Conservation (phyloP, 2,329 filamentous ascomycete species). For the Torrubiellomyces zombiae region DNA sequence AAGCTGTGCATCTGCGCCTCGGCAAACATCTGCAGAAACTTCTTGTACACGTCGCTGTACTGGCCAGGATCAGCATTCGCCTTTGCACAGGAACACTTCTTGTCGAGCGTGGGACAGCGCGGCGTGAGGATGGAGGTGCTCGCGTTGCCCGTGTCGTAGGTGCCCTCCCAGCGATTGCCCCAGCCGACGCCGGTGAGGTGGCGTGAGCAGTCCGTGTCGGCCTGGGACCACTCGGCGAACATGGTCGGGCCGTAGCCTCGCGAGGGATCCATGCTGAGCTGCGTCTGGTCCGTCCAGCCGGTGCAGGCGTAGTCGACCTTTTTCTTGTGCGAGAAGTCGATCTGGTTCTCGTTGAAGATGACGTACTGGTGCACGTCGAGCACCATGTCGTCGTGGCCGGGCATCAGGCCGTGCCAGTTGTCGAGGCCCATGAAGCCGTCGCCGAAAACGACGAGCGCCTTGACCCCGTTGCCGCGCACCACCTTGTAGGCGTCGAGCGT, state of each 20-base stretch:
- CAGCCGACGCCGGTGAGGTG: conserved; percentile 80
- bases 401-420: conserved; percentile 79
- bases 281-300: conserved; percentile 70
- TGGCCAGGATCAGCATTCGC: conserved; percentile 57
- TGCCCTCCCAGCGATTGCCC: conserved; percentile 86
- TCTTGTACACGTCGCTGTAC: conserved; percentile 63
- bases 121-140: conserved; percentile 48
- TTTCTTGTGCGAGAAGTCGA: conserved; percentile 62
- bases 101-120: conserved; percentile 52
- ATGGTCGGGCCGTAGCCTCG: conserved; percentile 86
- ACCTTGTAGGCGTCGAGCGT: conserved; percentile 55
- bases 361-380: conserved; percentile 98
- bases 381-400: conserved; percentile 53
- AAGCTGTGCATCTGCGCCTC: conserved; percentile 94
- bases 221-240: conserved; percentile 94
- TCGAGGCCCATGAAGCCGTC: conserved; percentile 86
- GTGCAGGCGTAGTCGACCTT: conserved; percentile 80
- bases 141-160: conserved; percentile 50
- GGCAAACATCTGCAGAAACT: conserved; percentile 77
- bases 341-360: conserved; percentile 86
- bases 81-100: conserved; percentile 51
- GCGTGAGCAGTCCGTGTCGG: conserved; percentile 82
- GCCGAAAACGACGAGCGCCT: conserved; percentile 63
- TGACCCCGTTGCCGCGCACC: conserved; percentile 61
- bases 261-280: conserved; percentile 50